Percentiles rank a stretch among this genome's conserved stretches.
These are phyloP conservation scores for Lactarius tabidus DNA, from an alignment of 768 basidiomycete genomes.

Conservation along the genomic window DNA sequence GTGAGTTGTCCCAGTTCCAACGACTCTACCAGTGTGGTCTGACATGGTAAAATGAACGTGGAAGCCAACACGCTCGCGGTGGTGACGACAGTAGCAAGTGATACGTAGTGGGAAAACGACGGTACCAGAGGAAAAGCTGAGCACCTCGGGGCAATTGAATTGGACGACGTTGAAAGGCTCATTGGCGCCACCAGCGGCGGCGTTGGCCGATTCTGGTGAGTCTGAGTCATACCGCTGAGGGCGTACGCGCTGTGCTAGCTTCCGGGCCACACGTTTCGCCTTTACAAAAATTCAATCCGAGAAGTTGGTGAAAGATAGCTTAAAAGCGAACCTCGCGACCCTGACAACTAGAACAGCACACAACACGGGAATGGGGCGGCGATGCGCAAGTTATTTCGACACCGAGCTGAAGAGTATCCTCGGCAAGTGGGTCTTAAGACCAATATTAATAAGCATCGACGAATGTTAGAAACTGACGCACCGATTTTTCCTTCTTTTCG, in stretches of 20 bases:
- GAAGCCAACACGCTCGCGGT: slow-evolving; percentile 95
- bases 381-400: slow-evolving; percentile 79
- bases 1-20: slow-evolving; percentile 76
- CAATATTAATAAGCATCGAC: neutral
- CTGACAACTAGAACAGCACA: slow-evolving; percentile 86
- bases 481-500: slow-evolving; percentile 83
- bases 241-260: slow-evolving; percentile 78
- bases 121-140: slow-evolving; percentile 86
- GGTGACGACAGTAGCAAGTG: slow-evolving; percentile 98
- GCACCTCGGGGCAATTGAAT: slow-evolving; percentile 88
- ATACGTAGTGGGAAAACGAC: slow-evolving; percentile 90
- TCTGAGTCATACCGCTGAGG: slow-evolving; percentile 76
- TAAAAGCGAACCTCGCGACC: slow-evolving; percentile 64
- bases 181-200: slow-evolving; percentile 49
- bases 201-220: slow-evolving; percentile 44
- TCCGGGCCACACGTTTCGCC: slow-evolving; percentile 88
- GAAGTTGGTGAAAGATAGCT: slow-evolving; percentile 13
- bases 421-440: slow-evolving; percentile 53
- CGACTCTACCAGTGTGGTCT: slow-evolving; percentile 71
- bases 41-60: slow-evolving; percentile 84
- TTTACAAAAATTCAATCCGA: slow-evolving; percentile 31
- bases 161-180: slow-evolving; percentile 85
- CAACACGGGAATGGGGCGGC: slow-evolving; percentile 67
- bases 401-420: slow-evolving; percentile 68
- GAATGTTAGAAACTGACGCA: slow-evolving; percentile 32